A percentile compares a stretch with the other conserved stretches of the same genome.
phyloP scores from a whole-genome alignment of 345 rosid genomes.

The Zanthoxylum bungeanum region DNA sequence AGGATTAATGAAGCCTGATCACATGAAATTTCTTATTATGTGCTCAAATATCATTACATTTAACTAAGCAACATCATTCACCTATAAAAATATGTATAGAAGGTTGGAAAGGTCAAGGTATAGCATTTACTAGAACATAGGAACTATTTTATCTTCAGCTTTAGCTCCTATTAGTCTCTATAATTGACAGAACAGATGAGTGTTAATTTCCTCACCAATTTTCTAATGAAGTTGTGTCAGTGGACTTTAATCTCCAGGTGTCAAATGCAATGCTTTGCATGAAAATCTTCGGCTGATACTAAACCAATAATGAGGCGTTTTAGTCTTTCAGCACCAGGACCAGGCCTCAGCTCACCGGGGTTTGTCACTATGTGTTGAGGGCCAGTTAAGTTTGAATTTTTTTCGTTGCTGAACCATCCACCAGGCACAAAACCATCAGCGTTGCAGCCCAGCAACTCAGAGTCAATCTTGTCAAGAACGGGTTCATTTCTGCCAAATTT shows the following conservation, averaged over 20 bases:
- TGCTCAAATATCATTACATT: constrained; percentile 8
- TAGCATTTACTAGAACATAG: background rate
- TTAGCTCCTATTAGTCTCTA: background rate
- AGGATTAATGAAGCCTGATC: background rate
- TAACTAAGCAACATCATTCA: background rate
- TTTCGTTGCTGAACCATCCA: constrained; percentile 54
- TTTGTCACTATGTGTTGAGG: constrained; percentile 17
- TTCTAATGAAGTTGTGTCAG: background rate
- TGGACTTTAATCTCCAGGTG: constrained; percentile 10
- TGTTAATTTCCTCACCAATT: background rate
- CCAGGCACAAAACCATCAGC: constrained; percentile 58
- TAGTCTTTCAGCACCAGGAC: constrained; percentile 69
- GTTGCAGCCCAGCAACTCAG: constrained; percentile 56
- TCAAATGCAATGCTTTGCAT: constrained; percentile 54
- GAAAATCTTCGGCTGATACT: constrained; percentile 53
- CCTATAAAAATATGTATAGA: constrained; percentile 9
- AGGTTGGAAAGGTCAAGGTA: background rate
- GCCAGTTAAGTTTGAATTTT: constrained; percentile 19
- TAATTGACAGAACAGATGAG: no score
- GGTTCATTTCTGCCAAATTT: constrained; percentile 64
- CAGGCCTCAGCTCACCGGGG: constrained; percentile 53
- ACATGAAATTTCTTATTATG: background rate
- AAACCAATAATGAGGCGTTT: constrained; percentile 47
- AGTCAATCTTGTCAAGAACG: constrained; percentile 78
- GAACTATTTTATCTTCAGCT: constrained; percentile 9